These are phyloP conservation scores for Dictyostelium discoideum DNA, from an alignment of 78 protist genomes.

Conservation along the genomic window dicty_2.7 NC_007089.4:1941501-1942000, in stretches of 20 bases:
- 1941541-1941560: not conserved
- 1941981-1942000: not conserved
- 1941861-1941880: slow-evolving; percentile 27
- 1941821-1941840: slow-evolving; percentile 8
- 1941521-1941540: too few relatives aligned
- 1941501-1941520: too few relatives aligned
- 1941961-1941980: not conserved
- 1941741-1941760: not conserved
- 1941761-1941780: slow-evolving; percentile 16
- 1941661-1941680: not conserved
- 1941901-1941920: not conserved
- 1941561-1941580: not conserved
- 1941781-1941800: not conserved
- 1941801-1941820: slow-evolving; percentile 3
- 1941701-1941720: slow-evolving; percentile 27
- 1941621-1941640: slow-evolving; percentile 16
- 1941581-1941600: not conserved
- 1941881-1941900: slow-evolving; percentile 19
- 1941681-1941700: slow-evolving; percentile 48
- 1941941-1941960: not conserved
- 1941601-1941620: not conserved
- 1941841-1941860: not conserved
- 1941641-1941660: not conserved
- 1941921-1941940: not conserved
- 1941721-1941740: not conserved